These are phyloP conservation scores for Mediolabrus comicus DNA, from an alignment of 108 stramenopile genomes.

Conservation along the genomic window DNA sequence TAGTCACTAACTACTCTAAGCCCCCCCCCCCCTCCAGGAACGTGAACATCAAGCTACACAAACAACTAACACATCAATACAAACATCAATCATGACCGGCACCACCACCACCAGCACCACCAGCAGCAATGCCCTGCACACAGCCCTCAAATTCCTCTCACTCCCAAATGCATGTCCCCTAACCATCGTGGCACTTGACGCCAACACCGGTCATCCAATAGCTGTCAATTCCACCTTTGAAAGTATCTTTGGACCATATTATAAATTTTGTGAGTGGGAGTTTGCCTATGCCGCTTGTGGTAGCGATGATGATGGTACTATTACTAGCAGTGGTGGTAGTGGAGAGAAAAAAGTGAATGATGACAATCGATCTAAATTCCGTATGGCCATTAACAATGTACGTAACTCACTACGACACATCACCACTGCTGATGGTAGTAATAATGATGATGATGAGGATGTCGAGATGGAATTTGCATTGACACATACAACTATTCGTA, in stretches of 20 bases:
- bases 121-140: neutral
- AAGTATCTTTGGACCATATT: constrained; percentile 27
- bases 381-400: constrained; percentile 20
- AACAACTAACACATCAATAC: too few species aligned
- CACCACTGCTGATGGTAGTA: neutral
- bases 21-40: too few species aligned
- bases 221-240: constrained; percentile 38
- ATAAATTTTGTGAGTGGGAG: constrained; percentile 40
- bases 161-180: constrained; percentile 34
- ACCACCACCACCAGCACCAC: too few species aligned
- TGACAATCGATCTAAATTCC: constrained; percentile 13
- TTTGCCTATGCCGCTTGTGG: constrained; percentile 35
- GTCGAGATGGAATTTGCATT: neutral
- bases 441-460: neutral
- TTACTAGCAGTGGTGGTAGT: neutral
- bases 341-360: too few species aligned
- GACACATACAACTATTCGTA: constrained; percentile 7
- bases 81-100: too few species aligned
- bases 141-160: constrained; percentile 22
- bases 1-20: too few species aligned
- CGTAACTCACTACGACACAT: neutral
- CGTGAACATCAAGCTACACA: too few species aligned
- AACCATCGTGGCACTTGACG: constrained; percentile 26
- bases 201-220: constrained; percentile 18
- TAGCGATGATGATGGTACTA: constrained; percentile 5